phyloP scores from a whole-genome alignment of 2,329 filamentous ascomycete genomes.

The Fusarium secorum region DNA sequence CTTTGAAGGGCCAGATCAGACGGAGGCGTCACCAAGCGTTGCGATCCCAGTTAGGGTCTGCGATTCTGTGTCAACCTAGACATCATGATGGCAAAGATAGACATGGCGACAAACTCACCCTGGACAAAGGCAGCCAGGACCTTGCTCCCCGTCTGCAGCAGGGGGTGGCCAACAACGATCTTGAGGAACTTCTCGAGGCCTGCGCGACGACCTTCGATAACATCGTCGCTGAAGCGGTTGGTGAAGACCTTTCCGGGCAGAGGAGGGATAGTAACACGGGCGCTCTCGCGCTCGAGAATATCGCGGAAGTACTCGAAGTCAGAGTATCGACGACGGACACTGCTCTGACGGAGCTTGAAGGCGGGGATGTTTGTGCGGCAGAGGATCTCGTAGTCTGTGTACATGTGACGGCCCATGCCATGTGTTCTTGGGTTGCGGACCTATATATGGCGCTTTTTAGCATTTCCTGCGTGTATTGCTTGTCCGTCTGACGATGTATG shows the following conservation, averaged over 20 bases:
- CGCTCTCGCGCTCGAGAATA: slow-evolving; percentile 93
- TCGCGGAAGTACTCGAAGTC: slow-evolving; percentile 99
- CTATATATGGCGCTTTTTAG: slow-evolving; percentile 55
- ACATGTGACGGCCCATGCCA: slow-evolving; percentile 94
- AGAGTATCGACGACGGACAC: slow-evolving; percentile 91
- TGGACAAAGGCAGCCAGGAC: slow-evolving; percentile 96
- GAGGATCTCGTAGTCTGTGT: slow-evolving; percentile 98
- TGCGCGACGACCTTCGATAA: slow-evolving; percentile 92
- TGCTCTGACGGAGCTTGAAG: slow-evolving; percentile 91
- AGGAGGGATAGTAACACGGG: slow-evolving; percentile 93
- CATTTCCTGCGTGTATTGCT: neutral
- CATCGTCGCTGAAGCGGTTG: slow-evolving; percentile 96
- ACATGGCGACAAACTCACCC: slow-evolving; percentile 61
- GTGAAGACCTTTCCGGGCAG: slow-evolving; percentile 97
- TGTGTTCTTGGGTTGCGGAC: slow-evolving; percentile 93
- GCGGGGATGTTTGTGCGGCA: slow-evolving; percentile 98
- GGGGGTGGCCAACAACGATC: slow-evolving; percentile 95
- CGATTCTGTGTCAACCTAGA: slow-evolving; percentile 1
- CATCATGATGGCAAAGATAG: slow-evolving; percentile 4
- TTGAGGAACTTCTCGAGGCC: slow-evolving; percentile 95
- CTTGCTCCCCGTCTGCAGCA: slow-evolving; percentile 97
- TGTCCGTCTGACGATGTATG: neutral
- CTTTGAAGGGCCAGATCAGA: slow-evolving; percentile 34
- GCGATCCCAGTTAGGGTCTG: slow-evolving; percentile 89
- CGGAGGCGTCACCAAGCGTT: slow-evolving; percentile 76